Percentiles rank a stretch among this genome's conserved stretches.
Evolutionary conservation across 23 red algal species (phyloP).

Genomic region (Chondrus crispus): DNA sequence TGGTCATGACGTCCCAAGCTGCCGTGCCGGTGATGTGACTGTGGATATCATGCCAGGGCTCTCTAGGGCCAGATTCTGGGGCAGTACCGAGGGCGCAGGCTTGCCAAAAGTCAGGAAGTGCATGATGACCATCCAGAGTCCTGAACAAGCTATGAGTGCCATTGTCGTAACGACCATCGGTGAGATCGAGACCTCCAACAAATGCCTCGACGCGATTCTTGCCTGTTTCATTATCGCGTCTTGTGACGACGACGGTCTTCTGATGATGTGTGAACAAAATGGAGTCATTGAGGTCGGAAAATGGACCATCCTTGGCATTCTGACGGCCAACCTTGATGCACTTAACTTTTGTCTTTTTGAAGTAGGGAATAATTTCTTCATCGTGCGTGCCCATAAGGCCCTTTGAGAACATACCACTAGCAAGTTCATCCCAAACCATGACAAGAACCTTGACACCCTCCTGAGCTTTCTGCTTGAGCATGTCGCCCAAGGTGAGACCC

Average conservation of each 20-base stretch:
- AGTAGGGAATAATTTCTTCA: slow-evolving; percentile 62
- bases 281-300: slow-evolving; percentile 46
- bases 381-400: slow-evolving; percentile 84
- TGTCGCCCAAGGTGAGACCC: slow-evolving; percentile 36
- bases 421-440: slow-evolving; percentile 81
- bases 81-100: slow-evolving; percentile 31
- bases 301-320: slow-evolving; percentile 62
- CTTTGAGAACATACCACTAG: slow-evolving; percentile 40
- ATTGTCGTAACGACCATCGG: slow-evolving; percentile 78
- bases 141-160: slow-evolving; percentile 63
- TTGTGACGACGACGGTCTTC: slow-evolving; percentile 54
- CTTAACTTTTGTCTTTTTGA: slow-evolving; percentile 47
- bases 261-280: slow-evolving; percentile 85
- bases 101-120: slow-evolving; percentile 71
- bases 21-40: slow-evolving; percentile 44
- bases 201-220: slow-evolving; percentile 68
- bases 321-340: slow-evolving; percentile 63
- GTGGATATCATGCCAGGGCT: slow-evolving; percentile 80
- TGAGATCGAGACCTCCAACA: slow-evolving; percentile 77
- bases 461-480: slow-evolving; percentile 71
- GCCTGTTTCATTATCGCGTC: slow-evolving; percentile 19
- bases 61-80: slow-evolving; percentile 56
- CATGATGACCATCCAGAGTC: slow-evolving; percentile 46
- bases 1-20: slow-evolving; percentile 69
- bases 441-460: slow-evolving; percentile 67